Base-by-base conservation (phyloP, 805 yeast species). In the Teunomyces kruisii region DNA sequence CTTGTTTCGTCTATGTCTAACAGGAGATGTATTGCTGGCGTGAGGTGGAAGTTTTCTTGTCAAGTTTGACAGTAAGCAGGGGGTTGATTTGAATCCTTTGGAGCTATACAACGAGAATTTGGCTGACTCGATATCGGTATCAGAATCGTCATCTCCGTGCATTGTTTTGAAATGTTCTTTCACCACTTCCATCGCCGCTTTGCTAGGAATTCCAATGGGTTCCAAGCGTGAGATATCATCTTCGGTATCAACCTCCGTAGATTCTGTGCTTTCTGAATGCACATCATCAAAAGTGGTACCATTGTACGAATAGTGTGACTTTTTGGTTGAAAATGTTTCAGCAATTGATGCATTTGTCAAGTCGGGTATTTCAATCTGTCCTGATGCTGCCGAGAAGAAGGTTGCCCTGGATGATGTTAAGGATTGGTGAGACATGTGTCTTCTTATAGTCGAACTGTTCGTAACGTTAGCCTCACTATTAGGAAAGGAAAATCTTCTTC, bases 281-380 rank as follows among this genome's bases (percentile, higher is more conserved):
- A 58, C 37, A 45, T 64, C 69, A 22, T 64, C 59, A 43, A 62
- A 64, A 1, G 61, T 51, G 2, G 62, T 54, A 1, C 67, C 66
- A 49, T 55, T 55, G 31, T 44, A 48, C 2, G 56, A 48, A 22
- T 42, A 30, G n/a, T 37, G 32, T 9, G 58, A 41, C 16, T 27
- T 39, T 14, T 13, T 27, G 2, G 57, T 48, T 2, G 46, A 36
- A 22, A 15, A 45, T 5, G 48, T 44, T 15, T 52, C 52, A 17
- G 48, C 32, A 14, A 51, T 44, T 6, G 50, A 45, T 5, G 45
- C 42, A 33, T 63, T 67, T 26, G 57, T 56, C 19, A 71, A 55
- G 39, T 70, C 68, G 0, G 77, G 76, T 16, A 72, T 72, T 44
- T 70, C 73, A 15, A 72, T 72, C 42, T 68, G 73, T 4, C 75